Percentiles rank a stretch among this genome's conserved stretches.
phyloP scores from a whole-genome alignment of 352 stramenopile species.

The Elongisporangium undulatum region DNA sequence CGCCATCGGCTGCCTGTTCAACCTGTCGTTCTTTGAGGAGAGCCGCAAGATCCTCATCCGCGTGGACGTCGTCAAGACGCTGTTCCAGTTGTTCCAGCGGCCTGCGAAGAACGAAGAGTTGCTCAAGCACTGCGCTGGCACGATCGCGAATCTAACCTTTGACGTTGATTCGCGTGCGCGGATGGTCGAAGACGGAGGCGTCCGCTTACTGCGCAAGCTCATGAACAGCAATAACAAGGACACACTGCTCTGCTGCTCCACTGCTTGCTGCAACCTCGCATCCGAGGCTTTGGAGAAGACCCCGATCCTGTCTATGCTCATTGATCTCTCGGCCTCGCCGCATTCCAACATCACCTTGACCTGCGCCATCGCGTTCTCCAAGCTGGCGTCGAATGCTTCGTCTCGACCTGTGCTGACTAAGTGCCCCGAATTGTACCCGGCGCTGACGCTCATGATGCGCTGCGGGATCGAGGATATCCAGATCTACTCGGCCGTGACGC shows the following conservation, averaged over 20 bases:
- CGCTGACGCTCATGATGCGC: slow-evolving; percentile 86
- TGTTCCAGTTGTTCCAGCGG: slow-evolving; percentile 64
- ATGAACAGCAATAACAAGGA: slow-evolving; percentile 60
- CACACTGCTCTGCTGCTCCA: slow-evolving; percentile 64
- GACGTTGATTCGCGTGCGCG: slow-evolving; percentile 46
- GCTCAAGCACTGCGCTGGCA: slow-evolving; percentile 54
- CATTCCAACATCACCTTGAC: slow-evolving; percentile 66
- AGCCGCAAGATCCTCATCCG: slow-evolving; percentile 59
- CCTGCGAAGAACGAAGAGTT: slow-evolving; percentile 61
- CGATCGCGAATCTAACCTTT: slow-evolving; percentile 75
- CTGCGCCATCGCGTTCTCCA: slow-evolving; percentile 76
- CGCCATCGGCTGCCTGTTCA: slow-evolving; percentile 69
- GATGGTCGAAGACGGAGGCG: slow-evolving; percentile 62
- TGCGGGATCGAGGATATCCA: slow-evolving; percentile 85
- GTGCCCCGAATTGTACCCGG: slow-evolving; percentile 65
- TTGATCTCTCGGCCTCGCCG: slow-evolving; percentile 61
- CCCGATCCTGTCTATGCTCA: slow-evolving; percentile 68
- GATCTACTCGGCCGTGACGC: slow-evolving; percentile 83
- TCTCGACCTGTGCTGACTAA: slow-evolving; percentile 59
- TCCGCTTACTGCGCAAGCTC: slow-evolving; percentile 62
- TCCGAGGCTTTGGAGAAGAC: slow-evolving; percentile 67
- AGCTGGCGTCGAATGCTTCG: slow-evolving; percentile 54
- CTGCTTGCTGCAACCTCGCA: slow-evolving; percentile 72
- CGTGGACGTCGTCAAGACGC: slow-evolving; percentile 54
- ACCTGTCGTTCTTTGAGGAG: slow-evolving; percentile 70